These are phyloP conservation scores for Leccinum pachyderme DNA, from an alignment of 1,284 basidiomycete genomes.

Conservation along the genomic window DNA sequence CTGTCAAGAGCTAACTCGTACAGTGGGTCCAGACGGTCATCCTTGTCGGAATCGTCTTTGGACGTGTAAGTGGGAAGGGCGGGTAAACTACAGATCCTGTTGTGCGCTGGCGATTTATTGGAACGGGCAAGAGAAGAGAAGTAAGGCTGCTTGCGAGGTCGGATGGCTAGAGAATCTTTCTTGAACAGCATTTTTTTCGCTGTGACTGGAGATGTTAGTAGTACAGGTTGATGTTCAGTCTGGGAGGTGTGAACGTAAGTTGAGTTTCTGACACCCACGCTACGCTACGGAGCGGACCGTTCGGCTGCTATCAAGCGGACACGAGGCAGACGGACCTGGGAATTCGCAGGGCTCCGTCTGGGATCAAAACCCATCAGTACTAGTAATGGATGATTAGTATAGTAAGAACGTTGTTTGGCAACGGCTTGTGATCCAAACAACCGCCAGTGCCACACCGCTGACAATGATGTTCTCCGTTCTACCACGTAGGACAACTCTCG, in stretches of 20 bases:
- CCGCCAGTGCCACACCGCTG: background rate
- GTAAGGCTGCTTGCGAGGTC: constrained; percentile 4
- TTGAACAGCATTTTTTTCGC: constrained; percentile 20
- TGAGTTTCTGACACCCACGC: constrained; percentile 15
- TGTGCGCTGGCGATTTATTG: constrained; percentile 8
- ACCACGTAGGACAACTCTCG: constrained; percentile 2
- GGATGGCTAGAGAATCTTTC: constrained; percentile 10
- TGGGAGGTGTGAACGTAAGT: constrained; percentile 28
- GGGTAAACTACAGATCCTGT: constrained; percentile 17
- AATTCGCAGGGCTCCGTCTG: constrained; percentile 1
- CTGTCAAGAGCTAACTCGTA: constrained; percentile 15
- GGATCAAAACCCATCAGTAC: background rate
- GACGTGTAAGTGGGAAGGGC: constrained; percentile 5
- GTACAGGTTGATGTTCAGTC: constrained; percentile 19
- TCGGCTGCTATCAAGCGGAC: constrained; percentile 21
- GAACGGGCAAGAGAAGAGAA: constrained; percentile 5
- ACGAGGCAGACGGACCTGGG: constrained; percentile 15
- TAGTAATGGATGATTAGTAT: background rate
- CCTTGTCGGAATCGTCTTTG: constrained; percentile 1
- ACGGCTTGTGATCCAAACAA: constrained; percentile 19
- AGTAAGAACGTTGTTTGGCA: constrained; percentile 17
- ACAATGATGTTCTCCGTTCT: constrained; percentile 10
- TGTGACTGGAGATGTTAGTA: constrained; percentile 8
- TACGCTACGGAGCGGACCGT: constrained; percentile 15
- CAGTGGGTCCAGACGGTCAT: constrained; percentile 9